Evolutionary conservation across 1,284 basidiomycete genomes (phyloP).

Genomic region (Ustilago xerochloae): DNA sequence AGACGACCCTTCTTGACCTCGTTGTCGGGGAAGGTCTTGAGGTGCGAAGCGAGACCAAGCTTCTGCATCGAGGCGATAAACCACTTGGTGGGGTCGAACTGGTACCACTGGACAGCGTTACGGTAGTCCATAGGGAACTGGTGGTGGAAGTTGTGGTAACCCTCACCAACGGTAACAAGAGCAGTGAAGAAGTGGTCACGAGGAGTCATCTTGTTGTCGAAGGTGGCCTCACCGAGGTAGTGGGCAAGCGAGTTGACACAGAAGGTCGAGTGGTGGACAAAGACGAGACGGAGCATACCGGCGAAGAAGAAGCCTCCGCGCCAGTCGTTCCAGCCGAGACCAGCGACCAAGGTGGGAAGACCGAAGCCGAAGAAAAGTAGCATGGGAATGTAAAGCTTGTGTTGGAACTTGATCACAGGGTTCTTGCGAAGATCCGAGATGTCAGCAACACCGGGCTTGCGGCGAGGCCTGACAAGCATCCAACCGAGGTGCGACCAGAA

Average conservation of each 20-base stretch:
- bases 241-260: conserved; percentile 68
- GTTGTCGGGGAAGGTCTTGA: conserved; percentile 68
- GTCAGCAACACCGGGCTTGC: conserved; percentile 67
- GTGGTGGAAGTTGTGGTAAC: conserved; percentile 68
- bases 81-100: conserved; percentile 68
- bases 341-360: conserved; percentile 66
- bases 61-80: conserved; percentile 59
- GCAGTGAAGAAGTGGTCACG: conserved; percentile 67
- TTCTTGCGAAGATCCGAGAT: conserved; percentile 65
- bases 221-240: conserved; percentile 66
- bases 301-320: conserved; percentile 67
- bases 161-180: conserved; percentile 65
- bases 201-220: conserved; percentile 67
- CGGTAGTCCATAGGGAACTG: conserved; percentile 68
- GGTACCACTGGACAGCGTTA: conserved; percentile 66
- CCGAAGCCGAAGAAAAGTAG: conserved; percentile 65
- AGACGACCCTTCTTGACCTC: conserved; percentile 66
- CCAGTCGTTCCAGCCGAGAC: conserved; percentile 67
- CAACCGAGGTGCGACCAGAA: conserved; percentile 67
- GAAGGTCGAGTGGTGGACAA: conserved; percentile 68
- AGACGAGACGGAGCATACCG: conserved; percentile 62
- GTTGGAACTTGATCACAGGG: conserved; percentile 67
- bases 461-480: conserved; percentile 67
- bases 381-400: conserved; percentile 66
- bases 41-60: conserved; percentile 64